Evolutionary conservation across 176 grass and related monocot genomes (phyloP).

Genomic region (Eragrostis nindensis): DNA sequence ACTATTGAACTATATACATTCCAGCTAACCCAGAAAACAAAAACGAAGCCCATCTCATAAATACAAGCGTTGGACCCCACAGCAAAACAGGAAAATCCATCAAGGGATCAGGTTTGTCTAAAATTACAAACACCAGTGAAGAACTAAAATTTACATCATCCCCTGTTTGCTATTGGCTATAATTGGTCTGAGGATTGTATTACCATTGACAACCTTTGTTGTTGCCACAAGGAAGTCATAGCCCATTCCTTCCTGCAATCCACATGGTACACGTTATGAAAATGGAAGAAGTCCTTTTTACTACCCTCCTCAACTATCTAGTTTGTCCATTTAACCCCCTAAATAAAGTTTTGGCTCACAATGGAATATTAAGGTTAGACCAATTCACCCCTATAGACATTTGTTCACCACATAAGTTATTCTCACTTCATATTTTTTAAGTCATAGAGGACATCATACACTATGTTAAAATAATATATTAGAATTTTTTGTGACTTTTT

Average conservation of each 20-base stretch:
- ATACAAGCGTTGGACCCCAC: not conserved
- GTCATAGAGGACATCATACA: no score
- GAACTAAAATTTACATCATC: slow-evolving; percentile 29
- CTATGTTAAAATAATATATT: no score
- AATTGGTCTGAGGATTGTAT: slow-evolving; percentile 74
- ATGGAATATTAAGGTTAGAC: no score
- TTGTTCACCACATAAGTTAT: no score
- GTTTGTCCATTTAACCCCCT: no score
- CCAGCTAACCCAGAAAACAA: not conserved
- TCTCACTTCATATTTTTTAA: no score
- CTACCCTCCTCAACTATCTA: no score
- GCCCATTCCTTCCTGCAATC: slow-evolving; percentile 82
- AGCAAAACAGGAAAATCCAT: slow-evolving; percentile 1
- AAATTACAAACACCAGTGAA: not conserved
- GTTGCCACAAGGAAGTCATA: slow-evolving; percentile 89
- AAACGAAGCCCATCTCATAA: not conserved
- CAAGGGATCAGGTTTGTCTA: not conserved
- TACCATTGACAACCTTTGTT: slow-evolving; percentile 87
- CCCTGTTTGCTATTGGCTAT: slow-evolving; percentile 61
- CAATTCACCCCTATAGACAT: no score
- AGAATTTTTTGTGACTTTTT: no score
- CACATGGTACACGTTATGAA: not conserved
- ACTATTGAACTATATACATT: not conserved
- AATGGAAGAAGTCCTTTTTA: not conserved
- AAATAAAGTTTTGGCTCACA: no score